Evolutionary conservation across 805 yeast species (phyloP), one percentile per base, ranked within the genome.

Genomic region (Ogataea angusta): DNA sequence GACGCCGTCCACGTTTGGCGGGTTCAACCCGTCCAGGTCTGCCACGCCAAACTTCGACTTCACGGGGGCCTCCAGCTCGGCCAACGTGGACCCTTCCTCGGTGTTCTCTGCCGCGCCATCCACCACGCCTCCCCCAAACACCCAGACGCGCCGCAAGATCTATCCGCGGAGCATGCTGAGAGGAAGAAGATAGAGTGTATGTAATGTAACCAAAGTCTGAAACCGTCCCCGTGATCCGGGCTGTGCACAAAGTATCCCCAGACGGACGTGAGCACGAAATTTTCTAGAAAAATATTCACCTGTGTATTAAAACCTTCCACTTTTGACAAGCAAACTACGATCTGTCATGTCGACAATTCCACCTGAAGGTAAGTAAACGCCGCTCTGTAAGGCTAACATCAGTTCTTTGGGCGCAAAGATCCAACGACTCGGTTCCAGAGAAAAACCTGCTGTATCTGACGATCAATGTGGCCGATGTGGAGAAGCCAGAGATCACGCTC

Each of bases 381-480:
- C 22, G 13, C 10, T 21, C 14, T 10, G 5, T 4, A 10, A 3
- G 2, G n/a, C 37, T 38, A 32, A 38, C 41, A 19, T 14, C 66
- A 70, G 91, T 87, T 29, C 71, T 80, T 60, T 91, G 99, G 99
- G 98, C 99, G 10, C 99, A 91, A 72, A 86, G 99, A 67, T 88
- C 96, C 40, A 80, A 73, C 58, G 82, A 72, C n/a, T 64, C 72
- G 4, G 95, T 82, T 27, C 75, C 76, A 9, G 70, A 76, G 22
- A 90, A 86, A 66, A 91, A 91, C 64, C 58, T 88, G 26, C 53
- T 93, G 15, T 84, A 73, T 62, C 64, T 91, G 42, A 89, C 95
- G 0, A 75, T 91, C 39, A 73, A 76, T 45, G 78, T 86, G 21
- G 73, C 80, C 17, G 95, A 90, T 60, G 78, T 90, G 19, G 72